Base-by-base conservation (phyloP, 192 early-diverging fungal genomes). In the Coemansia sp. region DNA sequence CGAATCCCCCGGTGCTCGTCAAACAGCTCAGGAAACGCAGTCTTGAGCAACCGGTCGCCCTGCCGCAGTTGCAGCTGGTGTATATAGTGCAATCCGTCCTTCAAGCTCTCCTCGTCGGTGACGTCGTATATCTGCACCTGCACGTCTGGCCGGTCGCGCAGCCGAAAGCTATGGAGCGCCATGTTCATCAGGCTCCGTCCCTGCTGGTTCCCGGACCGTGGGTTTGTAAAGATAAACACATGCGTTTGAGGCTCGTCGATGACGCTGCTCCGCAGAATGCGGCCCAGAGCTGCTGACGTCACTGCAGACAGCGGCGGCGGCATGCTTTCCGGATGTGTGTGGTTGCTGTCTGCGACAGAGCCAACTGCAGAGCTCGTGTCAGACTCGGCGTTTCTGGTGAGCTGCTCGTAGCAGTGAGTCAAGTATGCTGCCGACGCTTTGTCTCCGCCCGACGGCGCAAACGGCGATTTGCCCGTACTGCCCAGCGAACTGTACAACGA, bases 151-250 rank as follows among this genome's bases (percentile, higher is more conserved):
- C 82, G 65, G 51, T 83, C 72, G 41, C 84, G 76, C 56, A 91
- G 67, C 47, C 90, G 86, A 69, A 89, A 91, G 67, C 87, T 87
- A 53, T 86, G 85, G 49, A 89, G 65, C 8, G 82, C 75, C 72
- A 91, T 72, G 39, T 85, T 64, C 54, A 87, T 75, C 57, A 91
- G 72, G 48, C 75, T 80, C 10, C 72, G 62, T 0, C 90, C 90
- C 32, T 89, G 85, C 63, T 86, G 87, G 72, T 89, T 87, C 21
- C 90, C 90, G 0, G 86, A 88, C 7, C 84, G 66, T n/a, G 90
- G 90, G 66, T 91, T 91, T 29, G 86, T 86, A 69, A 91, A 91
- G 22, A 91, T 91, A 62, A 91, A 89, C 23, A 89, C 79, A 60
- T 90, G 87, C 2, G 83, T 69, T 11, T 69, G 80, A 3, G 89